Evolutionary conservation across 345 rosid genomes (phyloP), one percentile per base, ranked within the genome.

Genomic region (Passiflora organensis): DNA sequence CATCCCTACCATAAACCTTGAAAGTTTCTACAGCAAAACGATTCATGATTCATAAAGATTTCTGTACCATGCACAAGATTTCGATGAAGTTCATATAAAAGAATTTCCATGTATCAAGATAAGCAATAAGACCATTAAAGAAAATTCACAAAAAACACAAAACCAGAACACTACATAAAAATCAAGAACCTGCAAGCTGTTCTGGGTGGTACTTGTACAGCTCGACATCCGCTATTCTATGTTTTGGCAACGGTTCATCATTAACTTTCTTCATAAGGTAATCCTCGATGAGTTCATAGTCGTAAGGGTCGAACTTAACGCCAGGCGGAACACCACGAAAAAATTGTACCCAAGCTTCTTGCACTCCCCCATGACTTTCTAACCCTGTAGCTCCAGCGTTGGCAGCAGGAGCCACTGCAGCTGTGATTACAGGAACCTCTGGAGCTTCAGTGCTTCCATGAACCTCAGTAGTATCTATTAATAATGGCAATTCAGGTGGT

Each of bases 281-380:
- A 45, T 43, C 16, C 1, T 42, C 6, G 21, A 62, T 11, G 12
- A 62, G 59, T 46, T 62, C 66, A 8, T 53, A 13, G 17, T 62
- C 66, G 1, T 6, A 4, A 4, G 66, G 66, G 22, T 13, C 4
- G 13, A 62, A 62, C 37, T 59, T 32, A 23, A 21, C 34, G 4
- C 66, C 66, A 15, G 52, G 51, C 18, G 66, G 66, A 6, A 62
- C n/a, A n/a, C n/a, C n/a, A n/a, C n/a, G n/a, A n/a, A n/a, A n/a
- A n/a, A n/a, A n/a, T n/a, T n/a, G n/a, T n/a, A n/a, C n/a, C n/a
- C n/a, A n/a, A n/a, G n/a, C n/a, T n/a, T n/a, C n/a, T n/a, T n/a
- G n/a, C n/a, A n/a, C n/a, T n/a, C n/a, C n/a, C n/a, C n/a, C n/a
- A n/a, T n/a, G n/a, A n/a, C n/a, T n/a, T n/a, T n/a, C n/a, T n/a